Percentiles rank a stretch among this genome's conserved stretches.
phyloP scores from a whole-genome alignment of 495 filamentous ascomycete species.

The Tricharina praecox region DNA sequence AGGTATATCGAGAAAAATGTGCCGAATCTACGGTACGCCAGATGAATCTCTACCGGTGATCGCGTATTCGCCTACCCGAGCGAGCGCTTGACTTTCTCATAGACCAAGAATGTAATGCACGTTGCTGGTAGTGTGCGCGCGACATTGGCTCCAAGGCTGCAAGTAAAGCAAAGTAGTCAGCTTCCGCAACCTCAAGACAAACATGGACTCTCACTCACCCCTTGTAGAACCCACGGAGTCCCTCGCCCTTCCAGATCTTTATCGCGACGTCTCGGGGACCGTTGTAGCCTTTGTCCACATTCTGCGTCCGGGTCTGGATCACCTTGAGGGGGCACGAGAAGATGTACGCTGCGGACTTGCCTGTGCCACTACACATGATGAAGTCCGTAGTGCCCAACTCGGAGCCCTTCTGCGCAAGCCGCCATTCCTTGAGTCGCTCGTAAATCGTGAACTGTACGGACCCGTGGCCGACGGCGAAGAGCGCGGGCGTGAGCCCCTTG shows the following conservation, averaged over 20 bases:
- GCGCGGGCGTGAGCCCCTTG: conserved; percentile 60
- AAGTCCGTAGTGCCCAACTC: conserved; percentile 65
- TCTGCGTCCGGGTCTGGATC: conserved; percentile 70
- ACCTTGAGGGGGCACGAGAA: conserved; percentile 92
- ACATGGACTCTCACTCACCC: conserved; percentile 34
- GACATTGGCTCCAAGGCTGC: conserved; percentile 57
- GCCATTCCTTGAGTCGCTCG: conserved; percentile 57
- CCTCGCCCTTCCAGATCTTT: conserved; percentile 64
- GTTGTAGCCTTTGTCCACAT: conserved; percentile 48
- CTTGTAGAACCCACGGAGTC: conserved; percentile 74
- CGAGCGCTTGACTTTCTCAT: conserved; percentile 75
- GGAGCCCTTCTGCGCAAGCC: conserved; percentile 14
- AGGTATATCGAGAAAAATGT: no score
- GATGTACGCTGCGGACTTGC: conserved; percentile 72
- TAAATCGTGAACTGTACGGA: conserved; percentile 95
- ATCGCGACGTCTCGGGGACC: conserved; percentile 52
- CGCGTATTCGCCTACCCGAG: conserved; percentile 37
- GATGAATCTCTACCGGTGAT: no score
- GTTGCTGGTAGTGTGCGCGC: conserved; percentile 81
- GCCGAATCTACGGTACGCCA: no score
- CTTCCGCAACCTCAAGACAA: neutral
- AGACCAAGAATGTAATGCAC: conserved; percentile 95
- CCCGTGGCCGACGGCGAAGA: conserved; percentile 86
- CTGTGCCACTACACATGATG: conserved; percentile 55
- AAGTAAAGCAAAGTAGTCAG: neutral